Evolutionary conservation across 768 basidiomycete genomes (phyloP), one percentile per base, ranked within the genome.

Genomic region (Phaeolepiota aurea): DNA sequence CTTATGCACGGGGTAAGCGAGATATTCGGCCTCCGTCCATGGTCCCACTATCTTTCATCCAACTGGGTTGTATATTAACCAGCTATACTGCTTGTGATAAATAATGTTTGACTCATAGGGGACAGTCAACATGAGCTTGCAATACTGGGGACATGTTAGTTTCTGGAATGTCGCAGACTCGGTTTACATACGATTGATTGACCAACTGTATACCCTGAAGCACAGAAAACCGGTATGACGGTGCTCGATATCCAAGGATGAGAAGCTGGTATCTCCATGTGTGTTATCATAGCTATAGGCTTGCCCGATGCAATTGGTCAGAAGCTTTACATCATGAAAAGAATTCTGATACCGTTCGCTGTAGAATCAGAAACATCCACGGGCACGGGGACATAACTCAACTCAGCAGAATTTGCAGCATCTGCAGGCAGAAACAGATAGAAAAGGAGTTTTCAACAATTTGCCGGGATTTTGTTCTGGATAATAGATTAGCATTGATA

Each of bases 361-460:
- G 85, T 84, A 51, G 86, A 87, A 56, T 87, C 85, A 2, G 80
- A 73, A 3, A 84, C 79, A 11, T 84, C 85, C 10, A 87, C 66
- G 0, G 84, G 74, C 25, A 87, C 64, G 9, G 85, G 74, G 37
- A 87, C 58, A 49, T 81, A 82, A 32, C 76, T 77, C 39, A 87
- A 59, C 1, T 82, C 85, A 19, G 85, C 83, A 4, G 74, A 66
- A 41, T 75, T 64, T 9, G 72, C 69, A 0, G 69, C 77, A 53
- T 87, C 76, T 1, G 72, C 71, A 12, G 77, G 71, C 38, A 74
- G 62, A 51, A 85, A 87, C 48, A 84, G 68, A 45, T 74, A 68
- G 22, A 68, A 62, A 25, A 87, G 52, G 4, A 87, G 51, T 5
- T 62, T 57, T 67, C 72, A 75, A 50, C 87, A 87, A 50, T 69